These are phyloP conservation scores for Sugiyamaella castrensis DNA, from an alignment of 1,139 yeast genomes.

Conservation along the genomic window DNA sequence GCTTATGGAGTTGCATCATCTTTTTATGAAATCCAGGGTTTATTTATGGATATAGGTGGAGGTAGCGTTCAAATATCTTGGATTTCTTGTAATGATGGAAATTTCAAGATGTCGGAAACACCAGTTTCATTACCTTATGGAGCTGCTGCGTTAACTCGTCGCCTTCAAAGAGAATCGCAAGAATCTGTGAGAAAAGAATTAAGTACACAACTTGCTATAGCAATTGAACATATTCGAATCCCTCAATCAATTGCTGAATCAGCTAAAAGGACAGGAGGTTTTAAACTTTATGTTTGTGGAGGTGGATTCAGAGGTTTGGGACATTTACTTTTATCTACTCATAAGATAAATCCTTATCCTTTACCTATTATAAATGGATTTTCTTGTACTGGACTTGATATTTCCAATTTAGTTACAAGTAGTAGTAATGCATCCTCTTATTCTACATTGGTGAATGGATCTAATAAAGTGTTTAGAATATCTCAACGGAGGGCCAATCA, in stretches of 20 bases:
- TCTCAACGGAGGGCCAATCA: slow-evolving; percentile 60
- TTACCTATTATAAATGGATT: slow-evolving; percentile 61
- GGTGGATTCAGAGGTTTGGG: slow-evolving; percentile 69
- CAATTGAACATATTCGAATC: slow-evolving; percentile 44
- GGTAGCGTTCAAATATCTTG: slow-evolving; percentile 64
- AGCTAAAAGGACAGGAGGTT: slow-evolving; percentile 53
- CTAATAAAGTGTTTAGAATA: slow-evolving; percentile 51
- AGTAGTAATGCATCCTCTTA: slow-evolving; percentile 4
- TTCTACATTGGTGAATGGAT: slow-evolving; percentile 3
- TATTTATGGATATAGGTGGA: slow-evolving; percentile 66
- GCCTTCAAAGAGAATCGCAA: slow-evolving; percentile 47
- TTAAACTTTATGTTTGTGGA: slow-evolving; percentile 59
- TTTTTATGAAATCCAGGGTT: slow-evolving; percentile 56
- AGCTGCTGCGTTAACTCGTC: slow-evolving; percentile 57
- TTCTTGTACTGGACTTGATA: slow-evolving; percentile 51
- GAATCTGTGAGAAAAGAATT: slow-evolving; percentile 27
- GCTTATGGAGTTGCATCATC: slow-evolving; percentile 69
- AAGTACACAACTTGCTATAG: slow-evolving; percentile 36
- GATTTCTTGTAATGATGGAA: slow-evolving; percentile 55
- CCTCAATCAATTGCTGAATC: slow-evolving; percentile 28
- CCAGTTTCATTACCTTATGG: slow-evolving; percentile 67
- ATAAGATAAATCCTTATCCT: slow-evolving; percentile 51
- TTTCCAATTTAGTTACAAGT: slow-evolving; percentile 24
- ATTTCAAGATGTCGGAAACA: slow-evolving; percentile 49
- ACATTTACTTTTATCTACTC: slow-evolving; percentile 49